Evolutionary conservation across 352 stramenopile genomes (phyloP).

Genomic region (Phytophthora pistaciae): DNA sequence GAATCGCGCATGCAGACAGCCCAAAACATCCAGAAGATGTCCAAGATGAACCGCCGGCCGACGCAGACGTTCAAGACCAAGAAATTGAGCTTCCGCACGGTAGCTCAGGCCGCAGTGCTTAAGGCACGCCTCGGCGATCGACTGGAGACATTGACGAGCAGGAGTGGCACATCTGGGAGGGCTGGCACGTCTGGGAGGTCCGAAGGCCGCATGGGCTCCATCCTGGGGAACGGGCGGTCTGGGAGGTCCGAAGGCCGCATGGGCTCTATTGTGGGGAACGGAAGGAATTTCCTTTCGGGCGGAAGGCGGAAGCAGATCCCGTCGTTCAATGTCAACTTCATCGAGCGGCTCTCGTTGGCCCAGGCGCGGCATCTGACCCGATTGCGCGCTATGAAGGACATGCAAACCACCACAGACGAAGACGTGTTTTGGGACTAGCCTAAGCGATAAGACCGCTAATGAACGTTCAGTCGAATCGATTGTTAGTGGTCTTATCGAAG

Average conservation of each 20-base stretch:
- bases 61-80: constrained; percentile 36
- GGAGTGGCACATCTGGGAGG: not conserved
- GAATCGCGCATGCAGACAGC: constrained; percentile 75
- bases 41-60: constrained; percentile 55
- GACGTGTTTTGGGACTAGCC: constrained; percentile 35
- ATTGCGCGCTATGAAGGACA: constrained; percentile 40
- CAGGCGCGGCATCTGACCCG: constrained; percentile 42
- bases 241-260: constrained; percentile 22
- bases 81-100: constrained; percentile 31
- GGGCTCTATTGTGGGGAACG: constrained; percentile 14
- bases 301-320: constrained; percentile 31
- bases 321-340: constrained; percentile 40
- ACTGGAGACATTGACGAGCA: constrained; percentile 16
- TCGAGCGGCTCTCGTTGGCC: constrained; percentile 45
- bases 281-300: constrained; percentile 25
- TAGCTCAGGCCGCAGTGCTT: constrained; percentile 24
- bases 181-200: constrained; percentile 4
- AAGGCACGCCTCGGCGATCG: constrained; percentile 30
- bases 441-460: not conserved
- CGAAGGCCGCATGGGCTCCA: constrained; percentile 20
- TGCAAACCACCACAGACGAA: constrained; percentile 35
- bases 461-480: not conserved
- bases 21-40: constrained; percentile 73
- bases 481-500: not conserved
- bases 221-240: constrained; percentile 8